phyloP scores from a whole-genome alignment of 108 stramenopile species.

The Discostella stelligeroides region DNA sequence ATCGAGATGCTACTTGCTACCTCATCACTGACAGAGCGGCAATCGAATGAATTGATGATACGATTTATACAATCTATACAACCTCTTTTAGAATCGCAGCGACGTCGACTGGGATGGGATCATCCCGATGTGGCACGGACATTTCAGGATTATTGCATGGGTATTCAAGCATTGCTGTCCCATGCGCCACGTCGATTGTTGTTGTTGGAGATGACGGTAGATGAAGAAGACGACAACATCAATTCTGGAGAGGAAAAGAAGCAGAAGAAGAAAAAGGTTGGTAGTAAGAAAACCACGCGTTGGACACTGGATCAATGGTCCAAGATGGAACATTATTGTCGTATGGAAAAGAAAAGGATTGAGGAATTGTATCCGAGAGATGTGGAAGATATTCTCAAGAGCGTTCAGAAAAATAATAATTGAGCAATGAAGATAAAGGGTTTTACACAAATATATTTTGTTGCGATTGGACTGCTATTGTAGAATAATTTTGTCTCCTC shows the following conservation, averaged over 20 bases:
- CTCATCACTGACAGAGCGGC: constrained; percentile 12
- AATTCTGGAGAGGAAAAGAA: too few relatives aligned
- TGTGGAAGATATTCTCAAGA: constrained; percentile 35
- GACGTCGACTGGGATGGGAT: constrained; percentile 25
- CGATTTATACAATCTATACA: constrained; percentile 49
- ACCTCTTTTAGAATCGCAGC: constrained; percentile 33
- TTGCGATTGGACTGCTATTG: too few relatives aligned
- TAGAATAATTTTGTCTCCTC: too few relatives aligned
- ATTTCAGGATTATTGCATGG: constrained; percentile 43
- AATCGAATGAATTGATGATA: constrained; percentile 44
- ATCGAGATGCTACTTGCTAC: constrained; percentile 48
- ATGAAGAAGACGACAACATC: constrained; percentile 13
- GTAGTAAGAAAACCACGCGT: too few relatives aligned
- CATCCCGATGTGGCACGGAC: constrained; percentile 51
- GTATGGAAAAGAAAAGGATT: constrained; percentile 67
- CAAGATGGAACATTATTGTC: constrained; percentile 48
- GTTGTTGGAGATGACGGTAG: constrained; percentile 37
- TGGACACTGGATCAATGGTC: constrained; percentile 57
- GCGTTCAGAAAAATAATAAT: constrained; percentile 4
- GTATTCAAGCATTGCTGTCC: constrained; percentile 62
- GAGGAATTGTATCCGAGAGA: constrained; percentile 69
- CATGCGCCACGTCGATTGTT: constrained; percentile 55
- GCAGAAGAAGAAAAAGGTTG: too few relatives aligned
- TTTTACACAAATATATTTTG: too few relatives aligned
- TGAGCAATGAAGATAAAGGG: background rate